Conservation (phyloP, 306 rosid genomes). For the Sindora glabra region DNA sequence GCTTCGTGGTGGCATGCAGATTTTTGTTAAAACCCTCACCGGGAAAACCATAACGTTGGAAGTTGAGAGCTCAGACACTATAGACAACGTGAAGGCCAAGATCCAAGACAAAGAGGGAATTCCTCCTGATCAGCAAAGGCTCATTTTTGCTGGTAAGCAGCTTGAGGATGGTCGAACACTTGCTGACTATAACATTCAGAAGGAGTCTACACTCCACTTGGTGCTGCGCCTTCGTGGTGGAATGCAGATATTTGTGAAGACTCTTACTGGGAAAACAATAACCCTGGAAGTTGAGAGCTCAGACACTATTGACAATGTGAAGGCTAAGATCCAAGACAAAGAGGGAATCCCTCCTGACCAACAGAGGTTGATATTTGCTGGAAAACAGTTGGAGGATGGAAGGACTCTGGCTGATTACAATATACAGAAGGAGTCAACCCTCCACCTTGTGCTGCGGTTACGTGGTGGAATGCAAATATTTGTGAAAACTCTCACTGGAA, state of each 20-base stretch:
- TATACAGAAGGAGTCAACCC: constrained; percentile 14
- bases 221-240: constrained; percentile 18
- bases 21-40: neutral
- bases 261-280: constrained; percentile 6
- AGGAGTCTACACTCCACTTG: constrained; percentile 16
- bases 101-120: neutral
- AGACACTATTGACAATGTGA: constrained; percentile 10
- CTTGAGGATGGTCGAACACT: constrained; percentile 10
- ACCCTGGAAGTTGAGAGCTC: constrained; percentile 20
- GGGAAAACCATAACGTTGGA: neutral
- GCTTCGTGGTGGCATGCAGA: neutral
- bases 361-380: constrained; percentile 13
- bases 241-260: constrained; percentile 19
- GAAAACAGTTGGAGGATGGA: constrained; percentile 16
- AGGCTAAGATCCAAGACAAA: constrained; percentile 14
- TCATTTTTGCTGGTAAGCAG: constrained; percentile 12
- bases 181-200: constrained; percentile 7
- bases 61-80: neutral
- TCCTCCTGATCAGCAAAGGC: neutral
- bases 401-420: constrained; percentile 15
- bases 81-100: neutral
- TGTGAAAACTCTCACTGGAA: neutral
- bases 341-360: constrained; percentile 15
- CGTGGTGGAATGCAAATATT: too few relatives aligned
- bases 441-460: neutral